Conservation (phyloP, 805 yeast genomes). For the Ogataea siamensis region DNA sequence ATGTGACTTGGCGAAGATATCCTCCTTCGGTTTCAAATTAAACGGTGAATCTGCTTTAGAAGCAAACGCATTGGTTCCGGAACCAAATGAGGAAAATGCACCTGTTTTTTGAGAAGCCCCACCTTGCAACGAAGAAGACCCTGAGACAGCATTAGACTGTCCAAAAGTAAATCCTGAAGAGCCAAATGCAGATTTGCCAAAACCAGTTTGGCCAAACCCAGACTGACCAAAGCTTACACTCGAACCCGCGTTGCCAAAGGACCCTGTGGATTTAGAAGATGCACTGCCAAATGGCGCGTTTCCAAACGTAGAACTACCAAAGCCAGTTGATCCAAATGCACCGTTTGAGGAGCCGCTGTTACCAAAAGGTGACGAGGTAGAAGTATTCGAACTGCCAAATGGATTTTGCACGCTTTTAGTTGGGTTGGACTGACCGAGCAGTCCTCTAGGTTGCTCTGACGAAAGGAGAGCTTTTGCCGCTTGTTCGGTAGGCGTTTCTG, state of each 20-base stretch:
- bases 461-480: no score
- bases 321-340: slow-evolving; percentile 11
- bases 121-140: not conserved
- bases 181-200: slow-evolving; percentile 6
- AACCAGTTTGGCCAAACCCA: slow-evolving; percentile 2
- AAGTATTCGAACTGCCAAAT: slow-evolving; percentile 5
- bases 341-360: slow-evolving; percentile 12
- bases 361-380: slow-evolving; percentile 22
- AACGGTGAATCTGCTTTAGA: slow-evolving; percentile 4
- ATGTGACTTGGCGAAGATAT: slow-evolving; percentile 1
- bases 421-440: slow-evolving; percentile 4
- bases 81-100: not conserved
- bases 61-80: slow-evolving; percentile 2
- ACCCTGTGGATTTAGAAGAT: no score
- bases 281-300: no score
- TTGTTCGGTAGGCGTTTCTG: no score
- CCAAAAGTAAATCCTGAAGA: slow-evolving; percentile 4
- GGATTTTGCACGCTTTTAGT: slow-evolving; percentile 6
- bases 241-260: no score
- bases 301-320: slow-evolving; percentile 21
- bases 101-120: not conserved
- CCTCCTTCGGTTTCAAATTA: slow-evolving; percentile 1
- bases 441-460: no score
- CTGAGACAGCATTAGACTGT: not conserved
- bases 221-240: slow-evolving; percentile 8